Base-by-base conservation (phyloP, 2,329 filamentous ascomycete species). In the Colletotrichum melonis region DNA sequence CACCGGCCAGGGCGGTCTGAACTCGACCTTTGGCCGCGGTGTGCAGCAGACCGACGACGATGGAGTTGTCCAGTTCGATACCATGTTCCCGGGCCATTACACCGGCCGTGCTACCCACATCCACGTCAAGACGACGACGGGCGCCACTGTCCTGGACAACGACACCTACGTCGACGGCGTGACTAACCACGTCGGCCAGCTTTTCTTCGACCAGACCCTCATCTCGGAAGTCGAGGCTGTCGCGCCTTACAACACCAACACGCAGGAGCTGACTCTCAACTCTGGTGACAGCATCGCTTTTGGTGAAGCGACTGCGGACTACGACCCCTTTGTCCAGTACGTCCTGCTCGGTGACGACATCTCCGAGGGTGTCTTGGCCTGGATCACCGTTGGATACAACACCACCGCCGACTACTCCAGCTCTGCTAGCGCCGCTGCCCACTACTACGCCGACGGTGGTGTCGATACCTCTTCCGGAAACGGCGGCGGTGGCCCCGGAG, bases 261-360 rank as follows among this genome's bases (percentile, higher is more conserved):
- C 16, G 12, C 58, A 63, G 35, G 12, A 19, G 32, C 32, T 26
- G 8, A 69, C 30, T 9, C 28, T 38, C 7, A 69, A 69, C 52
- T 59, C 14, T 22, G 80, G 86, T 0, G 88, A 90, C 76, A 69
- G 72, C 16, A 85, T 88, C 57, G 82, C 88, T 49, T 76, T 82
- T 24, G 30, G 19, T 11, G 78, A 83, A 76, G 83, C 86, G 72
- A 49, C 42, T 49, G 84, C 85, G 14, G 28, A 7, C 22, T 49
- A 24, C 16, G 86, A 88, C 75, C 88, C 88, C 0, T 82, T 89
- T 75, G 80, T 88, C 64, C 83, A 89, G 76, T 89, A 89, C 73
- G 84, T 86, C 11, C 81, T 86, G 14, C 82, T 90, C 6, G 87
- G 88, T 3, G 85, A 88, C 30, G 78, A 80, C 30, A 76, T 86